Evolutionary conservation across 495 filamentous ascomycete species (phyloP).

Genomic region (Corynascus novoguineensis): DNA sequence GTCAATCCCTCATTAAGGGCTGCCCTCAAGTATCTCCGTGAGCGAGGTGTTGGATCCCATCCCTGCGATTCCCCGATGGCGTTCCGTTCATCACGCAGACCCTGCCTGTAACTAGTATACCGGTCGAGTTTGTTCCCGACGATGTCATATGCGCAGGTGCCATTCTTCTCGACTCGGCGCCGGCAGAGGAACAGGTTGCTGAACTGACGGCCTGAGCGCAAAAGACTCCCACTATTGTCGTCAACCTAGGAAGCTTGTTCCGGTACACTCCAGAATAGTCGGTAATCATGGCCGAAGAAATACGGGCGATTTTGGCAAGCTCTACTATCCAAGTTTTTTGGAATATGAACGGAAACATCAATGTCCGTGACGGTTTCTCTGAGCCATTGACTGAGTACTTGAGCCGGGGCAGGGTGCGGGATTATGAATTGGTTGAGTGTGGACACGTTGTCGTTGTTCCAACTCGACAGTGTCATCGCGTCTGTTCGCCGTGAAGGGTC

Average conservation of each 20-base stretch:
- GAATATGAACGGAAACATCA: not conserved
- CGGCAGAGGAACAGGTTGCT: not conserved
- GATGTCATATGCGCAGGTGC: not conserved
- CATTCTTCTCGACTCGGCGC: not conserved
- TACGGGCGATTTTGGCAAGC: not conserved
- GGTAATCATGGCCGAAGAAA: not conserved
- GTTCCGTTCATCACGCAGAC: no score
- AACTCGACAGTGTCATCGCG: not conserved
- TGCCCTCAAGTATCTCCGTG: not conserved
- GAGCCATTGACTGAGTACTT: not conserved
- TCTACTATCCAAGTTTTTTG: not conserved
- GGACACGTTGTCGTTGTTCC: not conserved
- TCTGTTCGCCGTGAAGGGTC: not conserved
- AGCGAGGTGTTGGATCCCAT: not conserved
- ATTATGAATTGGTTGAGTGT: not conserved
- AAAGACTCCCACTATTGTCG: not conserved
- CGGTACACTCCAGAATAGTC: not conserved
- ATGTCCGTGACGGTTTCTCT: not conserved
- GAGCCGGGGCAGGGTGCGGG: not conserved
- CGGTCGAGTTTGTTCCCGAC: not conserved
- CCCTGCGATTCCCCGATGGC: no score
- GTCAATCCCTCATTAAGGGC: not conserved
- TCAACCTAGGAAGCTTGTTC: not conserved
- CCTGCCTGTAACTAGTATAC: no score
- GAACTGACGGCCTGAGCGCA: not conserved